Conservation (phyloP, 192 early-diverging fungal species). For the Backusella tarrabulga region DNA sequence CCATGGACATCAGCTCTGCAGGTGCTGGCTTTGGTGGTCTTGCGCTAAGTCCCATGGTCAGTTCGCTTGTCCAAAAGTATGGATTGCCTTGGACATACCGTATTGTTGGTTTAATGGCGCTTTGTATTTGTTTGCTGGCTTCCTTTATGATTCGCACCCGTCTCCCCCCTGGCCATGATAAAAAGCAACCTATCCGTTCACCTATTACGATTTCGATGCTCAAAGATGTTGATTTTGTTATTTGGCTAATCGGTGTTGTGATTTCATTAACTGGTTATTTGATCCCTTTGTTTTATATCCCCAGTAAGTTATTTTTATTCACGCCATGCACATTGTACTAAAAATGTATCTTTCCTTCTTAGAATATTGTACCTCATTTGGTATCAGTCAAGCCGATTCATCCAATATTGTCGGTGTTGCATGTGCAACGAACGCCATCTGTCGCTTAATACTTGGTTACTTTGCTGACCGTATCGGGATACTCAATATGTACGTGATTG, state of each 20-base stretch:
- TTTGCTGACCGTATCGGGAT: constrained; percentile 27
- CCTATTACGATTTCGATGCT: constrained; percentile 24
- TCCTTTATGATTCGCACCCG: constrained; percentile 20
- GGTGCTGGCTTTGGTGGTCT: constrained; percentile 72
- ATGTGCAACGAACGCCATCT: constrained; percentile 26
- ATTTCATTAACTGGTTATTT: constrained; percentile 39
- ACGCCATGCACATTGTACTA: too few relatives aligned
- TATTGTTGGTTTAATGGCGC: constrained; percentile 57
- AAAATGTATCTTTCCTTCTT: neutral
- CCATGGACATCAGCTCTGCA: constrained; percentile 52
- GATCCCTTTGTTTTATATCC: constrained; percentile 38
- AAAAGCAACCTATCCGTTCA: neutral
- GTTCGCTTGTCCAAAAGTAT: constrained; percentile 46
- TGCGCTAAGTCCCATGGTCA: constrained; percentile 18
- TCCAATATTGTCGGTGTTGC: constrained; percentile 15
- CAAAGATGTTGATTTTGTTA: constrained; percentile 28
- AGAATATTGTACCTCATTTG: constrained; percentile 16
- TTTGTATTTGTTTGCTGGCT: constrained; percentile 30
- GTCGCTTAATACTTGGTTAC: constrained; percentile 22
- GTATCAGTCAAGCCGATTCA: constrained; percentile 6
- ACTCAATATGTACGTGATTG: constrained; percentile 26
- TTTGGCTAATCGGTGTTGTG: constrained; percentile 24
- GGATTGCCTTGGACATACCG: constrained; percentile 51
- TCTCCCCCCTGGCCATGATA: neutral
- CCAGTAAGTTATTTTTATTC: constrained; percentile 16